A percentile compares a stretch with the other conserved stretches of the same genome.
phyloP scores from a whole-genome alignment of 176 grass and related monocot species.

The Hordeum vulgare region DNA sequence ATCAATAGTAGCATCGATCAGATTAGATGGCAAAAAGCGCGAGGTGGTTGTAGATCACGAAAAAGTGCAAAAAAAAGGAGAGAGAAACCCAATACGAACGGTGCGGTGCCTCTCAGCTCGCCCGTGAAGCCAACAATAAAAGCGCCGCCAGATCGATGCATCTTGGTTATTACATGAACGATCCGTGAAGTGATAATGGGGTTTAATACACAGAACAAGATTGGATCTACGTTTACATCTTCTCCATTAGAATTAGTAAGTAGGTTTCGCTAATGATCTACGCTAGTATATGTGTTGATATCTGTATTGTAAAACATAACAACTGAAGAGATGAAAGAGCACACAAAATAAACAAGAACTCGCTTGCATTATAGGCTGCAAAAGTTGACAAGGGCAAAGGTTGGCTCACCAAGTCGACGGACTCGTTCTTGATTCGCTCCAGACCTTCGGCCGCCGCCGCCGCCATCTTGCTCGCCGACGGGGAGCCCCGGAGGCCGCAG shows the following conservation, averaged over 20 bases:
- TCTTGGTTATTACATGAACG: not conserved
- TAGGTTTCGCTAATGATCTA: not conserved
- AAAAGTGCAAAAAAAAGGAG: not conserved
- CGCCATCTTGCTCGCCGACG: not conserved
- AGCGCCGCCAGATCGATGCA: not conserved
- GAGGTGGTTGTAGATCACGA: conserved; percentile 25
- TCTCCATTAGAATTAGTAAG: not conserved
- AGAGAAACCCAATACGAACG: not conserved
- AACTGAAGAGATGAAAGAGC: not conserved
- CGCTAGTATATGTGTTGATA: too few species aligned
- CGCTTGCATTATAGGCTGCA: too few species aligned
- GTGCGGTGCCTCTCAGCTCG: not conserved
- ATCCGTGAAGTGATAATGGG: not conserved
- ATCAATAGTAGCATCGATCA: not conserved
- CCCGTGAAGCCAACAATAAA: conserved; percentile 14
- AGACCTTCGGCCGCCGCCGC: conserved; percentile 21
- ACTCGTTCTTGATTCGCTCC: conserved; percentile 80
- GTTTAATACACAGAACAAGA: not conserved
- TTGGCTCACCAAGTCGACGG: conserved; percentile 72
- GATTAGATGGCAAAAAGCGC: not conserved
- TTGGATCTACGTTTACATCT: not conserved
- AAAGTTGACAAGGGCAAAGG: too few species aligned
- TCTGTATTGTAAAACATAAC: too few species aligned
- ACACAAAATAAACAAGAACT: not conserved
- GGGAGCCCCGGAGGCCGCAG: not conserved